Evolutionary conservation across 148 eudicot species (phyloP), one percentile per base, ranked within the genome.

Genomic region (Dysphania ambrosioides): DNA sequence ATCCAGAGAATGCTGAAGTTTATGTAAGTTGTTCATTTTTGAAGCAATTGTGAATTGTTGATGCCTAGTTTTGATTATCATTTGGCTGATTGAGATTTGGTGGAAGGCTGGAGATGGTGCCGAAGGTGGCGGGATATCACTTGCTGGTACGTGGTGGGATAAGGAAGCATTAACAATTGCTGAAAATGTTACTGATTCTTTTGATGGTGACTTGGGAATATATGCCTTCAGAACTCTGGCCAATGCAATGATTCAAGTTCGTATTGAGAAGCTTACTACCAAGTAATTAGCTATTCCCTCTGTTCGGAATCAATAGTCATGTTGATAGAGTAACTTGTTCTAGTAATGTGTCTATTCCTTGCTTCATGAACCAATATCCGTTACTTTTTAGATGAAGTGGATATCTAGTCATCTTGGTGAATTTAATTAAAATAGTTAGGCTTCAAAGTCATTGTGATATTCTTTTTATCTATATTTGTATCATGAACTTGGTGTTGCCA

Each of bases 71-170:
- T 47, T 11, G 3, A 13, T 40, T 21, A 3, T 30, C 24, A 29
- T 30, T 30, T 44, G 18, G 62, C 55, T 81, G 35, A 44, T 42
- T 58, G 59, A n/a, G 8, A 77, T 62, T 59, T 70, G 62, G 63
- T 71, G 15, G 51, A 72, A 93, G 98, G 86, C 69, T 51, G 98
- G 98, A 41, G 98, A 93, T 87, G 98, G 98, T 73, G 93, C 86
- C n/a, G 97, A 83, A 75, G 98, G 98, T 32, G 97, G 98, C 74
- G 98, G 98, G 56, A 82, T 89, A 74, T 81, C 85, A 56, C 90
- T 93, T 59, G 91, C 92, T 57, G 97, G 97, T 71, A 91, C 91
- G 57, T 60, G 68, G 53, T 91, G 98, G 98, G 97, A 91, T 81
- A 86, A 86, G 82, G 89, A 85, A 80, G 98, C 88, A 16, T 84